phyloP scores from a whole-genome alignment of 2,329 filamentous ascomycete species.

The Stemphylium beticola region DNA sequence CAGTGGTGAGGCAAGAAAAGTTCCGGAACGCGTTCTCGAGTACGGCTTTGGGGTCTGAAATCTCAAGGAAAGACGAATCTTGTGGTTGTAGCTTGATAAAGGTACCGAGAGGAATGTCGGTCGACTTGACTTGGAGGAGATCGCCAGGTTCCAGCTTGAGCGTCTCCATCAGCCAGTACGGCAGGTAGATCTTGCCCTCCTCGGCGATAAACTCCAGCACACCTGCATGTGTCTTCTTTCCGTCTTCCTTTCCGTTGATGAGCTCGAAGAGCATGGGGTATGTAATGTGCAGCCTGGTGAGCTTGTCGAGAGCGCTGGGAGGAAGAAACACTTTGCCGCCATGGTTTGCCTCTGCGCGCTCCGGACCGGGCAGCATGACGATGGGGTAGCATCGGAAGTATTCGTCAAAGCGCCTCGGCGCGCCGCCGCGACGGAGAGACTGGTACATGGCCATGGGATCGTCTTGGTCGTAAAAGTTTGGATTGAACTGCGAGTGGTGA shows the following conservation, averaged over 20 bases:
- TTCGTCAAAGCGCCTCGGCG: slow-evolving; percentile 87
- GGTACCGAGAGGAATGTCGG: slow-evolving; percentile 85
- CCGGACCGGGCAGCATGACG: slow-evolving; percentile 89
- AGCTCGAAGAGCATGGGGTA: slow-evolving; percentile 98
- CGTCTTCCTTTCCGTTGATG: slow-evolving; percentile 88
- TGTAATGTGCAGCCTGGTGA: slow-evolving; percentile 93
- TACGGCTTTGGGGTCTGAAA: slow-evolving; percentile 95
- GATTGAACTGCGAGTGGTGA: slow-evolving; percentile 46
- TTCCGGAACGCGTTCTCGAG: slow-evolving; percentile 96
- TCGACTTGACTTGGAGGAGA: slow-evolving; percentile 92
- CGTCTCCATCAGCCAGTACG: slow-evolving; percentile 97
- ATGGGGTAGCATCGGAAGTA: slow-evolving; percentile 98
- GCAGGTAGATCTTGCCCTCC: slow-evolving; percentile 94
- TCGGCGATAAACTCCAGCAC: slow-evolving; percentile 98
- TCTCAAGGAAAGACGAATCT: slow-evolving; percentile 90
- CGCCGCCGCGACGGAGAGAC: slow-evolving; percentile 58
- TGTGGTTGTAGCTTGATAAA: slow-evolving; percentile 98
- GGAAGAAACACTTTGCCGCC: slow-evolving; percentile 98
- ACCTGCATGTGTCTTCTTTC: slow-evolving; percentile 86
- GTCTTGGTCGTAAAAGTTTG: slow-evolving; percentile 60
- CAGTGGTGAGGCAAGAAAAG: slow-evolving; percentile 91
- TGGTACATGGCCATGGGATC: slow-evolving; percentile 62
- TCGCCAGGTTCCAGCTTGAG: slow-evolving; percentile 89
- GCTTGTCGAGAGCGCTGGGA: slow-evolving; percentile 94
- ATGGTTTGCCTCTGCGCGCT: slow-evolving; percentile 89